phyloP scores from a whole-genome alignment of 768 basidiomycete genomes.

The Suillus fuscotomentosus region DNA sequence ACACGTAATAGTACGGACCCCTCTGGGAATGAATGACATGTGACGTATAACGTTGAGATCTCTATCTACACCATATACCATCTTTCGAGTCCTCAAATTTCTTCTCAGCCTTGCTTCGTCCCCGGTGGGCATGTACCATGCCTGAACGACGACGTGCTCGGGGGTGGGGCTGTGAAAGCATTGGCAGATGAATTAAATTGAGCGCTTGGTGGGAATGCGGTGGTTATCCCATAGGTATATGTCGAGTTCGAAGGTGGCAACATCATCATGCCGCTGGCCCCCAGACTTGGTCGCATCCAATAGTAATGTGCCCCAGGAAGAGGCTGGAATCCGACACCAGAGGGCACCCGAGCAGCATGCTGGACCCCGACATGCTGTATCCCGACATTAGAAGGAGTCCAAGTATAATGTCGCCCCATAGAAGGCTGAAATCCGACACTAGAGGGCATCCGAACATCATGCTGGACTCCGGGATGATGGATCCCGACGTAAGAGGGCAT shows the following conservation, averaged over 20 bases:
- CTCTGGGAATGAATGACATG: slow-evolving; percentile 21
- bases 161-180: background rate
- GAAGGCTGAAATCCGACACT: too few species aligned
- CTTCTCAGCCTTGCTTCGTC: background rate
- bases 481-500: background rate
- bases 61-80: background rate
- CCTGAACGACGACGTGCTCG: background rate
- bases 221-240: background rate
- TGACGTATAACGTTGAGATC: background rate
- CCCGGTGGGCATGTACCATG: background rate
- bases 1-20: slow-evolving; percentile 16
- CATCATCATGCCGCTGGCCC: background rate
- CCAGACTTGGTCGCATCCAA: background rate
- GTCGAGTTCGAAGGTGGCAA: background rate
- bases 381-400: too few species aligned
- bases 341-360: background rate
- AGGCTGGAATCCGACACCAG: background rate
- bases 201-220: background rate
- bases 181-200: background rate
- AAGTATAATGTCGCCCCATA: too few species aligned
- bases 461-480: background rate
- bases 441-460: background rate
- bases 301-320: background rate
- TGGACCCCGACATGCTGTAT: background rate
- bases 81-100: background rate